A percentile compares a stretch with the other conserved stretches of the same genome.
Evolutionary conservation across 1,139 yeast species (phyloP).

Genomic region (Diutina mesorugosa): DNA sequence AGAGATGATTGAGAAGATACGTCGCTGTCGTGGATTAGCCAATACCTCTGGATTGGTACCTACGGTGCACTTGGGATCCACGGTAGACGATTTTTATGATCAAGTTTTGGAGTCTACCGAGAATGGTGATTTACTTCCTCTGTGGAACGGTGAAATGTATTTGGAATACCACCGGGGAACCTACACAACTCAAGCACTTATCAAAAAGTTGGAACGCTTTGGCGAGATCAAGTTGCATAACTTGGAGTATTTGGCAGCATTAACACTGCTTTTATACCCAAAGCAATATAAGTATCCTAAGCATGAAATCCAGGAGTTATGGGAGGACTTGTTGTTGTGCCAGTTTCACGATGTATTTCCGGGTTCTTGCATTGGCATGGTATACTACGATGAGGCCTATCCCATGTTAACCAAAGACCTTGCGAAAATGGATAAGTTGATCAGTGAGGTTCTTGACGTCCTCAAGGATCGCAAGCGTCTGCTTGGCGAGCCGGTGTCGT

Average conservation of each 20-base stretch:
- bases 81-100: slow-evolving; percentile 71
- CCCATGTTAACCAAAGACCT: slow-evolving; percentile 58
- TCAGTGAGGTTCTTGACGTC: slow-evolving; percentile 34
- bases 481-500: slow-evolving; percentile 15
- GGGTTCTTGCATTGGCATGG: slow-evolving; percentile 92
- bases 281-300: slow-evolving; percentile 57
- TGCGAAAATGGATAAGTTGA: slow-evolving; percentile 37
- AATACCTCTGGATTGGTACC: slow-evolving; percentile 78
- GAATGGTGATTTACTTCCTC: slow-evolving; percentile 55
- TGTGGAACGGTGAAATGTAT: slow-evolving; percentile 91
- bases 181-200: slow-evolving; percentile 83
- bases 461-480: slow-evolving; percentile 4
- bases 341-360: slow-evolving; percentile 97
- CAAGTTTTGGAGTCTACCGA: slow-evolving; percentile 49
- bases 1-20: slow-evolving; percentile 82
- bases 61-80: slow-evolving; percentile 60
- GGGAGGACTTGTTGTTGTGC: slow-evolving; percentile 84
- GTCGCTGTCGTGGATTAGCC: slow-evolving; percentile 81
- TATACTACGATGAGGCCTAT: slow-evolving; percentile 82
- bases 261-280: slow-evolving; percentile 44
- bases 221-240: slow-evolving; percentile 77
- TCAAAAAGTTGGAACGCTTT: slow-evolving; percentile 67
- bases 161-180: slow-evolving; percentile 96
- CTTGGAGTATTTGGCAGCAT: slow-evolving; percentile 70
- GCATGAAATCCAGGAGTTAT: slow-evolving; percentile 48